Base-by-base conservation (phyloP, 345 rosid species). In the Corymbia maculata region DNA sequence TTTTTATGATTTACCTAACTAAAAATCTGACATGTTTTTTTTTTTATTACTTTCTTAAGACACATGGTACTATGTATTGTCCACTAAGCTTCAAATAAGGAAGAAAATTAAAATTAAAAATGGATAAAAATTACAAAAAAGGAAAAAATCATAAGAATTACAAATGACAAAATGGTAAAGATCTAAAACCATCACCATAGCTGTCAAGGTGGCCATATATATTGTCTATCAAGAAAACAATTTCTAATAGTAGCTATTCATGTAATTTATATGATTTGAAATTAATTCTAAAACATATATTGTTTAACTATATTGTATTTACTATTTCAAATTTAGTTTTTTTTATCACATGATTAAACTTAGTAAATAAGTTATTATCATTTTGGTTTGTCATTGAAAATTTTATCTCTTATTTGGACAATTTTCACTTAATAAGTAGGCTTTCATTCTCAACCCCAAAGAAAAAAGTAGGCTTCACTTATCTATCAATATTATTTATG, bases 21-120 rank as follows among this genome's bases (percentile, higher is more conserved):
- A 52, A 7, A 15, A 52, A 52, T 16, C 19, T 52, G 53, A 5
- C 5, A 52, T 52, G 7, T n/a, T n/a, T 52, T 52, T 15, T 6
- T 52, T 52, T 52, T 52, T 52, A 6, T 52, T 52, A 52, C 19
- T 52, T 52, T 52, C 53, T 52, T 52, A 52, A 52, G 17, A 15
- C 16, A 7, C 7, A 7, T 52, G 2, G 19, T 52, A 2, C 0
- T 52, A 52, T 52, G 53, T 52, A 52, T 16, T 1, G 1, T 0
- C 0, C 19, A 52, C 19, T 52, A 52, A 52, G 21, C 55, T 52
- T 19, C 55, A 52, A 17, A 6, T 52, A 16, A 17, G 17, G 3
- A 0, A 16, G 17, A 52, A 17, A 51, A 13, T 15, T 15, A 2
- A 0, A 6, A 3, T 52, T 2, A 52, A 6, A 0, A 52, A 6